phyloP scores from a whole-genome alignment of 345 rosid species.

The Angophora floribunda region DNA sequence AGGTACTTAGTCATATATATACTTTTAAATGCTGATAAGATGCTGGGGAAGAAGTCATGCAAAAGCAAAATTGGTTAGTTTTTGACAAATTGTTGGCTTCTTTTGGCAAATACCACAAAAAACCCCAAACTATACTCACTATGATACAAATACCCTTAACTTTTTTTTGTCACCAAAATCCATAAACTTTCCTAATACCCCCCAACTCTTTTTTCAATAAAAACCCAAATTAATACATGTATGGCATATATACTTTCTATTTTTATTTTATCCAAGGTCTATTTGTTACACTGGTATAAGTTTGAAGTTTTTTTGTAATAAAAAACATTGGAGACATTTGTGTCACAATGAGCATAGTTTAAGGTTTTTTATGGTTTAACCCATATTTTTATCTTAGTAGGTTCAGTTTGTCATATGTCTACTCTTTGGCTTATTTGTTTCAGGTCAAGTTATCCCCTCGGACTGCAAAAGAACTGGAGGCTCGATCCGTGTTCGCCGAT shows the following conservation, averaged over 20 bases:
- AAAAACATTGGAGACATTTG: fast-evolving
- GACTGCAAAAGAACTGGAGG: background rate
- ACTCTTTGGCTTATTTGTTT: background rate
- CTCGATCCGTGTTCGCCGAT: background rate
- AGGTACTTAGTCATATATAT: background rate
- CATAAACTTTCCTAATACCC: background rate
- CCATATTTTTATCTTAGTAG: background rate
- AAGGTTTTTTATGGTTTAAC: fast-evolving
- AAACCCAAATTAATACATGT: background rate
- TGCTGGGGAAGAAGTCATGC: background rate
- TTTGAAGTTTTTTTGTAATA: no score
- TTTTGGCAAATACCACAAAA: background rate
- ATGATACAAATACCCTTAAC: background rate
- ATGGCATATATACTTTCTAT: no score
- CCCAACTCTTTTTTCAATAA: background rate
- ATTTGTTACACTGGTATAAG: background rate
- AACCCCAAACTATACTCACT: background rate
- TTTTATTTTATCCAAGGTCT: no score
- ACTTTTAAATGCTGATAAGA: background rate
- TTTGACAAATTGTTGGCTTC: background rate
- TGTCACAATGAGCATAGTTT: fast-evolving
- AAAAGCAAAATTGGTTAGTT: background rate
- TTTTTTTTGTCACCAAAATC: background rate
- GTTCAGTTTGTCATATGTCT: background rate
- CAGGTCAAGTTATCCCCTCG: background rate